phyloP scores from a whole-genome alignment of 2,329 filamentous ascomycete species.

The Fusarium sp. region DNA sequence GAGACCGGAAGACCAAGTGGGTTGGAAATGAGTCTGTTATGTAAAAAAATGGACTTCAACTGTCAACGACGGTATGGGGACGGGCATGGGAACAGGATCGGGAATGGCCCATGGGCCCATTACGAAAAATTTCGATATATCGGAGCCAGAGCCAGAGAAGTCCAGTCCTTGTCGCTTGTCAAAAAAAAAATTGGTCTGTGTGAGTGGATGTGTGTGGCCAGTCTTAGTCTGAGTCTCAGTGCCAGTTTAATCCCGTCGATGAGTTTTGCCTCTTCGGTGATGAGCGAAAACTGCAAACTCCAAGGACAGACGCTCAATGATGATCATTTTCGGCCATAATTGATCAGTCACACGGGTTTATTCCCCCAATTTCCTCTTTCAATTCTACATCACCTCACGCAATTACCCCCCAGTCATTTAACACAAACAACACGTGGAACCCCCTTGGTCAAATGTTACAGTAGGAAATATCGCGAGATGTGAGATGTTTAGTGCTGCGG shows the following conservation, averaged over 20 bases:
- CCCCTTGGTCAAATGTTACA: slow-evolving; percentile 15
- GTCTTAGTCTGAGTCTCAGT: not conserved
- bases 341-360: not conserved
- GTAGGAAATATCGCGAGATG: slow-evolving; percentile 39
- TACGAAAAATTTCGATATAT: slow-evolving; percentile 41
- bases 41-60: slow-evolving; percentile 46
- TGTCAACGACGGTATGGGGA: slow-evolving; percentile 23
- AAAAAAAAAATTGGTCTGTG: slow-evolving; percentile 15
- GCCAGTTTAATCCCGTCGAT: slow-evolving; percentile 4
- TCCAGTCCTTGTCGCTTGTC: not conserved
- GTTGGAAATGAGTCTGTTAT: slow-evolving; percentile 44
- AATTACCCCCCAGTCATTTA: not conserved
- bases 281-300: slow-evolving; percentile 15
- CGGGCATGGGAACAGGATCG: slow-evolving; percentile 30
- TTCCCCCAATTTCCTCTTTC: slow-evolving; percentile 10
- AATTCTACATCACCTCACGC: not conserved
- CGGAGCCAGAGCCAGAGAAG: slow-evolving; percentile 9
- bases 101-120: slow-evolving; percentile 45
- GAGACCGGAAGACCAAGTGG: slow-evolving; percentile 43
- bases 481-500: slow-evolving; percentile 24
- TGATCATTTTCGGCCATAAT: slow-evolving; percentile 1
- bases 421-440: not conserved
- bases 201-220: slow-evolving; percentile 16
- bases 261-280: slow-evolving; percentile 31
- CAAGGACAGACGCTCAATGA: not conserved